A percentile compares a stretch with the other conserved stretches of the same genome.
phyloP scores from a whole-genome alignment of 2,329 filamentous ascomycete species.

The Penicillium sp. region DNA sequence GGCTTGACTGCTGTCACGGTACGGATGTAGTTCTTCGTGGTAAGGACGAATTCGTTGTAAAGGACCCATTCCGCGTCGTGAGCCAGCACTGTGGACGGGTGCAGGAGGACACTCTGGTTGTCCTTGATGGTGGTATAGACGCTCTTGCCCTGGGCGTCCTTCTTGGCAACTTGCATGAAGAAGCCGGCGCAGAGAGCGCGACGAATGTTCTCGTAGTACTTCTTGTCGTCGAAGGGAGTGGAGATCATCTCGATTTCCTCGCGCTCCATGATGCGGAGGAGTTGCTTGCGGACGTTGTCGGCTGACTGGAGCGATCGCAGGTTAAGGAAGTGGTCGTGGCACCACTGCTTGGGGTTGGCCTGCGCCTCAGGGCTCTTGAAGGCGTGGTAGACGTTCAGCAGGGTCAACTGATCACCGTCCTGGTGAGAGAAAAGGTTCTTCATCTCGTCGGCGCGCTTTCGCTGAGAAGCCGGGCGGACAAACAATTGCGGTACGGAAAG shows the following conservation, averaged over 20 bases:
- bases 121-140: conserved; percentile 96
- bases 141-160: conserved; percentile 75
- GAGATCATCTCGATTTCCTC: conserved; percentile 81
- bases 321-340: conserved; percentile 93
- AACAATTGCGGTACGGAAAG: conserved; percentile 95
- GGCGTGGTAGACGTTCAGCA: conserved; percentile 96
- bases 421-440: conserved; percentile 89
- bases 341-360: conserved; percentile 83
- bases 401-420: conserved; percentile 91
- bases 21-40: conserved; percentile 95
- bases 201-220: conserved; percentile 97
- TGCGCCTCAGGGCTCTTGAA: conserved; percentile 76
- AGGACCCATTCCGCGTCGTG: conserved; percentile 94
- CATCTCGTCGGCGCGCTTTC: conserved; percentile 95
- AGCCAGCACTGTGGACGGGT: conserved; percentile 85
- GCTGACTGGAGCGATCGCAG: conserved; percentile 85
- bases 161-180: conserved; percentile 99
- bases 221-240: conserved; percentile 89
- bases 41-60: conserved; percentile 98
- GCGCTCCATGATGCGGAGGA: conserved; percentile 96
- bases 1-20: conserved; percentile 88
- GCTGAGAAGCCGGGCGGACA: conserved; percentile 76
- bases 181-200: conserved; percentile 89
- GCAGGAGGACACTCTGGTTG: conserved; percentile 86
- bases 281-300: conserved; percentile 87